These are phyloP conservation scores for Termitomyces sp. DNA, from an alignment of 768 basidiomycete species.

Conservation along the genomic window DNA sequence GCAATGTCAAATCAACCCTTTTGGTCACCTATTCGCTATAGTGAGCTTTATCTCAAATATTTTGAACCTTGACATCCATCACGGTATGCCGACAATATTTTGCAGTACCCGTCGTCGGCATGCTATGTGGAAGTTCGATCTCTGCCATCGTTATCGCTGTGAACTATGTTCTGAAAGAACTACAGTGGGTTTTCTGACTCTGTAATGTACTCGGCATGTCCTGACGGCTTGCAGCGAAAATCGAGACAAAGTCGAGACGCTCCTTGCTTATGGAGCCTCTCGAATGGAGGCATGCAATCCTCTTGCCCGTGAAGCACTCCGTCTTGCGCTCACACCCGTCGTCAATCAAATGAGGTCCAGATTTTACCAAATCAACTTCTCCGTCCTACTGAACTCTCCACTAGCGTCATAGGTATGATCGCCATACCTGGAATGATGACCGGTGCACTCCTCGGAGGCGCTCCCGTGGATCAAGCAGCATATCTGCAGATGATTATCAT, in stretches of 20 bases:
- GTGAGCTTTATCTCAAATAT: slow-evolving; percentile 33
- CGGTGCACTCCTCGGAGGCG: slow-evolving; percentile 84
- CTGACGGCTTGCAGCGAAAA: slow-evolving; percentile 54
- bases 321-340: slow-evolving; percentile 73
- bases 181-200: slow-evolving; percentile 47
- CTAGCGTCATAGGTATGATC: slow-evolving; percentile 71
- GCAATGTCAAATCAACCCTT: slow-evolving; percentile 78
- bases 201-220: not conserved
- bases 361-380: not conserved
- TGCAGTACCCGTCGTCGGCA: slow-evolving; percentile 78
- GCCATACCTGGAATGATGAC: slow-evolving; percentile 92
- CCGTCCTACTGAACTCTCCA: not conserved
- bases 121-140: slow-evolving; percentile 81
- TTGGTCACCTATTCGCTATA: slow-evolving; percentile 82
- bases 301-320: slow-evolving; percentile 74
- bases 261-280: slow-evolving; percentile 83
- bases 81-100: not conserved
- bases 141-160: slow-evolving; percentile 71
- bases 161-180: slow-evolving; percentile 69
- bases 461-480: slow-evolving; percentile 81
- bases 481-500: slow-evolving; percentile 90
- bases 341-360: slow-evolving; percentile 83
- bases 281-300: slow-evolving; percentile 82
- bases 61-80: not conserved
- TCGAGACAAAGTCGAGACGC: slow-evolving; percentile 80